Evolutionary conservation across 2,329 filamentous ascomycete species (phyloP).

Genomic region (Ustulina deusta): DNA sequence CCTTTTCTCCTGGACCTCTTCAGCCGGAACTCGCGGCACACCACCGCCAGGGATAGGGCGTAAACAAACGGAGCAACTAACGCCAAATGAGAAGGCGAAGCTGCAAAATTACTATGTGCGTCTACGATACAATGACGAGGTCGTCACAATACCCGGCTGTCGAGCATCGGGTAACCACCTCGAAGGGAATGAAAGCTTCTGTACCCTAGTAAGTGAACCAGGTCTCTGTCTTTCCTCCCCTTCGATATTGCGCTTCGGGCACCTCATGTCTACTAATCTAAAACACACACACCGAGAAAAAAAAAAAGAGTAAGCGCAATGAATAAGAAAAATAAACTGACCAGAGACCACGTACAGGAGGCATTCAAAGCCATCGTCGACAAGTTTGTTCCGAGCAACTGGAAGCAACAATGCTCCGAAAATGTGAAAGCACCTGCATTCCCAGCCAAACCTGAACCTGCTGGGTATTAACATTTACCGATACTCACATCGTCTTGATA

Average conservation of each 20-base stretch:
- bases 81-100: constrained; percentile 66
- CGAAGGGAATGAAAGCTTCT: constrained; percentile 87
- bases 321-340: constrained; percentile 11
- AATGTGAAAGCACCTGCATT: constrained; percentile 60
- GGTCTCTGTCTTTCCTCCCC: neutral
- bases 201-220: constrained; percentile 76
- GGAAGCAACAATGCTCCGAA: constrained; percentile 69
- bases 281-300: neutral
- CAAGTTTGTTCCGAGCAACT: constrained; percentile 85
- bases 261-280: too few species aligned
- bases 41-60: constrained; percentile 67
- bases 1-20: constrained; percentile 47
- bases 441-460: constrained; percentile 63
- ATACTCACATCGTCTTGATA: neutral
- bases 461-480: constrained; percentile 57
- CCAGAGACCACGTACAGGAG: constrained; percentile 60
- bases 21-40: constrained; percentile 40
- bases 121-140: constrained; percentile 88
- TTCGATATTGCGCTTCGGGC: neutral
- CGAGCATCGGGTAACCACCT: constrained; percentile 81
- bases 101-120: constrained; percentile 87
- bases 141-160: constrained; percentile 87
- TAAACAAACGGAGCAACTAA: constrained; percentile 68
- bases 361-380: constrained; percentile 95
- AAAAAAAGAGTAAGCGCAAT: neutral